Evolutionary conservation across 441 rosid genomes (phyloP).

Genomic region (Adansonia gregorii): DNA sequence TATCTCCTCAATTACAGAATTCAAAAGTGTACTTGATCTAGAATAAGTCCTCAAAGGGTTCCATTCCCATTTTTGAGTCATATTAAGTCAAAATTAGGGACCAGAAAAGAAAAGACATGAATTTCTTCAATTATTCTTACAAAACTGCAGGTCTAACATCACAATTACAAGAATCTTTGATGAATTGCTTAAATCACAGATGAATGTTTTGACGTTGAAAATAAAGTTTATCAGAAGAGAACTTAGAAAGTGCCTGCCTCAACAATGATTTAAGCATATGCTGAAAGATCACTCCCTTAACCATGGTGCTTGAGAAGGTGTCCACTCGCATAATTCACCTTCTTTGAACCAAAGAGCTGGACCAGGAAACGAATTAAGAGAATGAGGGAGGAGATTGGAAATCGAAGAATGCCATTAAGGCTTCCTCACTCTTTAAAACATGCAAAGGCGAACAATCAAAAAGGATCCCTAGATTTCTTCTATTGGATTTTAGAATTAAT

Average conservation of each 20-base stretch:
- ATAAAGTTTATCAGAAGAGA: slow-evolving; percentile 25
- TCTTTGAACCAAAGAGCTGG: slow-evolving; percentile 90
- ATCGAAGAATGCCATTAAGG: neutral
- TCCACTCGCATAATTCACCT: slow-evolving; percentile 85
- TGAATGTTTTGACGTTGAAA: neutral
- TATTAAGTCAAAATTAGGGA: neutral
- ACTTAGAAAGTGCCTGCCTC: slow-evolving; percentile 27
- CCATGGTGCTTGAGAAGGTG: slow-evolving; percentile 76
- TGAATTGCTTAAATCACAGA: slow-evolving; percentile 14
- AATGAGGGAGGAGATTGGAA: neutral
- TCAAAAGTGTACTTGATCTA: no score
- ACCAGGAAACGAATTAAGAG: slow-evolving; percentile 24
- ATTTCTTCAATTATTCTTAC: neutral
- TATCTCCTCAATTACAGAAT: neutral
- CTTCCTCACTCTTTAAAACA: neutral
- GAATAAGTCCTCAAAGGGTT: no score
- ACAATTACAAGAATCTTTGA: neutral
- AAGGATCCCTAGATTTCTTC: neutral
- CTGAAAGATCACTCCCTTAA: slow-evolving; percentile 53
- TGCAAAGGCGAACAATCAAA: neutral
- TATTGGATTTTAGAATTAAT: neutral
- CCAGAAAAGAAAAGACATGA: neutral
- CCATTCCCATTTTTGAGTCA: neutral
- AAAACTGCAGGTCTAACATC: neutral
- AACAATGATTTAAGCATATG: neutral